Percentiles rank a stretch among this genome's conserved stretches.
These are phyloP conservation scores for Funneliformis mosseae DNA, from an alignment of 192 early-diverging fungal genomes.

Conservation along the genomic window DNA sequence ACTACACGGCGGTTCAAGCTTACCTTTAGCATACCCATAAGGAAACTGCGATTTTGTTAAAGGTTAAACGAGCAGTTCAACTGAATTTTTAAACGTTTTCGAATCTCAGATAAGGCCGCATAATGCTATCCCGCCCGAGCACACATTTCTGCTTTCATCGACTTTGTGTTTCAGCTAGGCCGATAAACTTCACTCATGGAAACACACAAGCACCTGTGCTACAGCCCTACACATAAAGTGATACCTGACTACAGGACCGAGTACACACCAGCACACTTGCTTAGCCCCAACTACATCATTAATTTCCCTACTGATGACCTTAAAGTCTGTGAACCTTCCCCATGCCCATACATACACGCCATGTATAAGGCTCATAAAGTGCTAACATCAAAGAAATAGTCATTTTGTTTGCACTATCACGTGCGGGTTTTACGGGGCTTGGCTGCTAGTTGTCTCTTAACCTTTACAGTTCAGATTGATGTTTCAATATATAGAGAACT, in stretches of 20 bases:
- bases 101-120: too few species aligned
- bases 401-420: not conserved
- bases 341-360: not conserved
- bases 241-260: not conserved
- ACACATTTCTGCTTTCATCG: constrained; percentile 21
- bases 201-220: too few species aligned
- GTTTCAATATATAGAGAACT: too few species aligned
- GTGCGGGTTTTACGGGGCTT: constrained; percentile 22
- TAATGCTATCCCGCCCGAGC: too few species aligned
- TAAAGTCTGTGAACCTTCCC: constrained; percentile 13
- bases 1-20: too few species aligned
- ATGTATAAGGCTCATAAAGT: not conserved
- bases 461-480: not conserved
- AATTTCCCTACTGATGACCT: constrained; percentile 8
- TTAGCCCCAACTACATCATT: not conserved
- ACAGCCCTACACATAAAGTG: not conserved
- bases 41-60: too few species aligned
- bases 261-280: not conserved
- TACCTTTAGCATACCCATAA: too few species aligned
- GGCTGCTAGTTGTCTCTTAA: not conserved
- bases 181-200: too few species aligned
- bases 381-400: too few species aligned
- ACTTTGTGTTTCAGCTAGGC: not conserved
- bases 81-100: too few species aligned
- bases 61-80: too few species aligned